Percentiles rank a stretch among this genome's conserved stretches.
Evolutionary conservation across 106 monocot genomes (phyloP).

Genomic region (Acorus gramineus): DNA sequence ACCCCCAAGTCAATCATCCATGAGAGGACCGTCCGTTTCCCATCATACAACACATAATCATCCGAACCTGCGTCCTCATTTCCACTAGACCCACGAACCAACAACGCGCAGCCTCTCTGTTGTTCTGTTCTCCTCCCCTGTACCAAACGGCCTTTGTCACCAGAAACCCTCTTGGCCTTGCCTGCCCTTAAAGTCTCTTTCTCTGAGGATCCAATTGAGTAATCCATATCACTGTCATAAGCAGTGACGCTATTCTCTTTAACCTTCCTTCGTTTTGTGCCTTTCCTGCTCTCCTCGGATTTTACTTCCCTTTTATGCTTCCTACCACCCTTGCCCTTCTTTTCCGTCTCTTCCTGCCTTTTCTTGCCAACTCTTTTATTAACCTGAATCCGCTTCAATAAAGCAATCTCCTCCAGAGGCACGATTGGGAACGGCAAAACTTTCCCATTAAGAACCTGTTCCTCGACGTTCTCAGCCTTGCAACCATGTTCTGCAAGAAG

Average conservation of each 20-base stretch:
- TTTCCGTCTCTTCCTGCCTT: constrained; percentile 12
- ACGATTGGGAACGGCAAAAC: constrained; percentile 15
- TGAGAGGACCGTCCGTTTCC: constrained; percentile 56
- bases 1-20: constrained; percentile 77
- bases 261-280: background rate
- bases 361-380: constrained; percentile 29
- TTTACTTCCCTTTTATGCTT: constrained; percentile 7
- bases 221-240: background rate
- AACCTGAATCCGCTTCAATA: constrained; percentile 42
- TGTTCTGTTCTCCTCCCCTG: constrained; percentile 12
- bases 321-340: constrained; percentile 1
- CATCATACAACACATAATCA: constrained; percentile 46
- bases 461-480: constrained; percentile 5
- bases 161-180: background rate
- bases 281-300: background rate
- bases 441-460: constrained; percentile 6
- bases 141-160: constrained; percentile 1
- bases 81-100: constrained; percentile 37
- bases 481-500: constrained; percentile 9
- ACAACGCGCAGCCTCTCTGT: constrained; percentile 39
- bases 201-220: background rate
- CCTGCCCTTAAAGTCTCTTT: too few species aligned
- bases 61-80: constrained; percentile 19
- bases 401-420: constrained; percentile 29
- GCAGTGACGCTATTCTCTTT: background rate